Evolutionary conservation across 2,329 filamentous ascomycete genomes (phyloP).

Genomic region (Mycogone perniciosa): DNA sequence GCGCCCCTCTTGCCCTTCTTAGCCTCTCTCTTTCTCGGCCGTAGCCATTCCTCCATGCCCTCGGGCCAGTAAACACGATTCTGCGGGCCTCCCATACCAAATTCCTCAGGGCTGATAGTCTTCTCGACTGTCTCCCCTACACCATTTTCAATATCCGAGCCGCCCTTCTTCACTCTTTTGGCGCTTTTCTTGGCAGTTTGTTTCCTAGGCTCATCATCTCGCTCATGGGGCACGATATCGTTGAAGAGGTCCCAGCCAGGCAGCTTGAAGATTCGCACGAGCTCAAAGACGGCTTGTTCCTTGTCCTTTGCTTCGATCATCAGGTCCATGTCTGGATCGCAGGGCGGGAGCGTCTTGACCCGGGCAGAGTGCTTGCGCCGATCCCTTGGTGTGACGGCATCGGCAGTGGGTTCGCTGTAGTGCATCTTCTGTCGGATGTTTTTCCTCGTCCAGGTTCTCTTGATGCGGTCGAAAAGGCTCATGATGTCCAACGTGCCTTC

Average conservation of each 20-base stretch:
- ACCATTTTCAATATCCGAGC: slow-evolving; percentile 26
- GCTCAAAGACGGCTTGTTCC: slow-evolving; percentile 89
- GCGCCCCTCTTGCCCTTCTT: slow-evolving; percentile 2
- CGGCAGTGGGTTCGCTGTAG: slow-evolving; percentile 66
- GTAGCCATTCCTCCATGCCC: slow-evolving; percentile 85
- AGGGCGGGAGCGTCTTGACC: slow-evolving; percentile 75
- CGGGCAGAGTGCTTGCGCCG: slow-evolving; percentile 80
- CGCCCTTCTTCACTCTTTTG: slow-evolving; percentile 34
- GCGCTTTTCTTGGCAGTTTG: slow-evolving; percentile 30
- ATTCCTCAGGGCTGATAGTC: slow-evolving; percentile 56
- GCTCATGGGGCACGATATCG: slow-evolving; percentile 69
- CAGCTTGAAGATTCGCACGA: slow-evolving; percentile 83
- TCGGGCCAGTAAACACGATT: slow-evolving; percentile 84
- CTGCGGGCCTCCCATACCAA: slow-evolving; percentile 81
- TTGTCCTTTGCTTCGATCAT: slow-evolving; percentile 99
- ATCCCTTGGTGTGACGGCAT: slow-evolving; percentile 67
- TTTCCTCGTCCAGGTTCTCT: slow-evolving; percentile 77
- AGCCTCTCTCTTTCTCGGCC: slow-evolving; percentile 67
- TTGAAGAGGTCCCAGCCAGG: slow-evolving; percentile 72
- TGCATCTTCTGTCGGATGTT: slow-evolving; percentile 93
- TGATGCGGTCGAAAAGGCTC: slow-evolving; percentile 66
- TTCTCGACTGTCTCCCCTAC: slow-evolving; percentile 29
- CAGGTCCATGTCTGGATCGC: slow-evolving; percentile 77
- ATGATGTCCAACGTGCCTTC: slow-evolving; percentile 83
- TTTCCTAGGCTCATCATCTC: slow-evolving; percentile 64